Conservation (phyloP, 2,329 filamentous ascomycete genomes). For the Ophiosphaerella narmari region DNA sequence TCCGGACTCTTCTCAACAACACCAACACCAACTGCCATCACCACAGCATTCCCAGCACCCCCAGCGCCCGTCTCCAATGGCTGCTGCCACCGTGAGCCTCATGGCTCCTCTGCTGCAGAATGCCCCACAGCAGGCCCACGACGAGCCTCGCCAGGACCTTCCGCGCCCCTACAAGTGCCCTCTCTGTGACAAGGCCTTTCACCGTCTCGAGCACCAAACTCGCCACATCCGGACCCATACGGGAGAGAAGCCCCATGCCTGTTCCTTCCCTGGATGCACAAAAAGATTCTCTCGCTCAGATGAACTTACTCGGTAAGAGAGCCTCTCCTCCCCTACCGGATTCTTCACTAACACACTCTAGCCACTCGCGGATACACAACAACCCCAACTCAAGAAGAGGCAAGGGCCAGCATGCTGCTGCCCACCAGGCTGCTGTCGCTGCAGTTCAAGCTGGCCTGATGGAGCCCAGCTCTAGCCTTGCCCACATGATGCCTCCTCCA, state of each 20-base stretch:
- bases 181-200: constrained; percentile 97
- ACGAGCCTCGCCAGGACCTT: constrained; percentile 75
- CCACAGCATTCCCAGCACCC: constrained; percentile 4
- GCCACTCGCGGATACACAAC: constrained; percentile 97
- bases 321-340: background rate
- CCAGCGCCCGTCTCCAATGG: constrained; percentile 32
- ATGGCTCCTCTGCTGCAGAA: constrained; percentile 66
- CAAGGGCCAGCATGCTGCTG: constrained; percentile 75
- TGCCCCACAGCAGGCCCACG: constrained; percentile 44
- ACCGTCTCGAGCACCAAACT: constrained; percentile 93
- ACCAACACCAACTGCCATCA: constrained; percentile 11
- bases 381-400: constrained; percentile 95
- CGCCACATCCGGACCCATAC: constrained; percentile 95
- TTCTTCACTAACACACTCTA: constrained; percentile 38
- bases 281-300: constrained; percentile 97
- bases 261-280: constrained; percentile 91
- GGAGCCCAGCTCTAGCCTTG: constrained; percentile 54
- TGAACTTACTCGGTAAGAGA: constrained; percentile 70
- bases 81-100: constrained; percentile 53
- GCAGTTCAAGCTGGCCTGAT: constrained; percentile 57
- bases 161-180: constrained; percentile 98
- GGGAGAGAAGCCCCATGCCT: constrained; percentile 96
- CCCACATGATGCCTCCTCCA: constrained; percentile 75
- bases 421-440: constrained; percentile 61
- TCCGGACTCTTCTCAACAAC: constrained; percentile 31